A percentile compares a stretch with the other conserved stretches of the same genome.
Conservation (phyloP, 2,329 filamentous ascomycete genomes). For the Rhinocladiella similis region DNA sequence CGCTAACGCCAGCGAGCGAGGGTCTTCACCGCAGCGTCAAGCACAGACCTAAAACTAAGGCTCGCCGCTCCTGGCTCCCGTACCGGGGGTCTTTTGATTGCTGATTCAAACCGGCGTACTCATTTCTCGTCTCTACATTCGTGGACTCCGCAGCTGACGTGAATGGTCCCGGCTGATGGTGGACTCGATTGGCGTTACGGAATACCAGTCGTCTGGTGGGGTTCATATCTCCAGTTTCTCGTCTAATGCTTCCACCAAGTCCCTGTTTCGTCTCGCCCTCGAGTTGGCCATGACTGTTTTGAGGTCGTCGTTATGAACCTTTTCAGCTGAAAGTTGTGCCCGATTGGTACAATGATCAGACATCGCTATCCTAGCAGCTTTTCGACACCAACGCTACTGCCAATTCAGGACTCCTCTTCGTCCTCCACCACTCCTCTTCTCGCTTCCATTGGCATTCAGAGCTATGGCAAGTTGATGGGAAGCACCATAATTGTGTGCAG, state of each 20-base stretch:
- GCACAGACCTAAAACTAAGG: constrained; percentile 1
- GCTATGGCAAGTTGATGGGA: not conserved
- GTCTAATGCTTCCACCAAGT: not conserved
- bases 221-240: constrained; percentile 2
- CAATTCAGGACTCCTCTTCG: not conserved
- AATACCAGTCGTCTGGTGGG: constrained; percentile 14
- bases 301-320: not conserved
- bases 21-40: not conserved
- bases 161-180: constrained; percentile 8
- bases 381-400: not conserved
- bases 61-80: not conserved
- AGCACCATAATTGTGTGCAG: not conserved
- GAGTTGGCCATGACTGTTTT: constrained; percentile 3
- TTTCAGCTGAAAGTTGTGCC: not conserved
- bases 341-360: constrained; percentile 17
- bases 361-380: constrained; percentile 2
- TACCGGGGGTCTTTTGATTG: not conserved
- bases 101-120: not conserved
- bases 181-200: constrained; percentile 18
- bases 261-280: constrained; percentile 6
- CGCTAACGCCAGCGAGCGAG: not conserved
- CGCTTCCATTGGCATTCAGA: not conserved
- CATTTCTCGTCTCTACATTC: not conserved
- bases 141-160: not conserved
- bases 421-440: not conserved